Percentiles rank a stretch among this genome's conserved stretches.
Conservation (phyloP, 805 yeast species). For the Groenewaldozyma salmanticensis region DNA sequence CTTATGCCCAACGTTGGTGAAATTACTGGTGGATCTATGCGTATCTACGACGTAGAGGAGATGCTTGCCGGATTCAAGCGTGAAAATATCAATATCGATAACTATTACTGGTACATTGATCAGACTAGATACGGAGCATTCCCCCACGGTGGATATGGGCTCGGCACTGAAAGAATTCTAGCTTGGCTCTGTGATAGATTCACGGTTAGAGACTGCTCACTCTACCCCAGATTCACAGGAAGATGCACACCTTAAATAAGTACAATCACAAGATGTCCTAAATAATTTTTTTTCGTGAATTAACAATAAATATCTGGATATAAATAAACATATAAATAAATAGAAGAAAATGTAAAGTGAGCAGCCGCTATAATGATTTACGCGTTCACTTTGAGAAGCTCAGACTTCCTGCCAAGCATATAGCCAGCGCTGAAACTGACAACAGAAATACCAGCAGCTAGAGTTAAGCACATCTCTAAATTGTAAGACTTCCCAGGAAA, state of each 20-base stretch:
- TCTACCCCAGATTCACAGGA: constrained; percentile 96
- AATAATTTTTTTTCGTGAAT: neutral
- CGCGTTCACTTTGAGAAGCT: constrained; percentile 2
- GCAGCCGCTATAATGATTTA: neutral
- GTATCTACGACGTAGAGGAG: constrained; percentile 76
- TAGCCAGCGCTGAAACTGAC: constrained; percentile 18
- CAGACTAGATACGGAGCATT: constrained; percentile 94
- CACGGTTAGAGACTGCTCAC: constrained; percentile 96
- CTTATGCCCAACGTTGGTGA: constrained; percentile 99
- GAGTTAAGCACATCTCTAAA: neutral
- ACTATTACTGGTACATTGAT: constrained; percentile 95
- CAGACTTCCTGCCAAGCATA: constrained; percentile 15
- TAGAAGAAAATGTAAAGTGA: neutral
- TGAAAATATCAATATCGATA: constrained; percentile 71
- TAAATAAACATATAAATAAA: constrained; percentile 1
- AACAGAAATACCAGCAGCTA: constrained; percentile 9
- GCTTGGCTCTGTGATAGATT: constrained; percentile 98
- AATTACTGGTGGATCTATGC: constrained; percentile 98
- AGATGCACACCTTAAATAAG: constrained; percentile 79
- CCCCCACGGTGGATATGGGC: constrained; percentile 99
- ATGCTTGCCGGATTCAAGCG: constrained; percentile 84
- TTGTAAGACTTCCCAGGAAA: neutral
- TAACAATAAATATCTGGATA: neutral
- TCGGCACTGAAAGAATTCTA: constrained; percentile 94
- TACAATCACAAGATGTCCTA: neutral